These are phyloP conservation scores for Limonium bicolor DNA, from an alignment of 148 eudicot species.

Conservation along the genomic window DNA sequence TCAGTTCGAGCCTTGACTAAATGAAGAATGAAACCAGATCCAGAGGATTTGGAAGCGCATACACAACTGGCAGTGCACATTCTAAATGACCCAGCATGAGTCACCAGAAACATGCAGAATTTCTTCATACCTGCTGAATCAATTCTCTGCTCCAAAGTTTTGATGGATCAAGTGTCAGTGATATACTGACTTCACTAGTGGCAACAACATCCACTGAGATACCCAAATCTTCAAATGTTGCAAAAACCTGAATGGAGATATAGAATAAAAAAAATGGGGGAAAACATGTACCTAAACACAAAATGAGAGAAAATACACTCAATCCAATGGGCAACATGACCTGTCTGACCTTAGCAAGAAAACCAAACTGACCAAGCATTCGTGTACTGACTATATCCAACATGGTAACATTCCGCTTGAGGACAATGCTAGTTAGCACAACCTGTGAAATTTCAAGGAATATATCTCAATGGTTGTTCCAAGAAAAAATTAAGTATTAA, in stretches of 20 bases:
- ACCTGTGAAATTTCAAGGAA: too few species aligned
- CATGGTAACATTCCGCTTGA: slow-evolving; percentile 96
- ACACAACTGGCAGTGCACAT: too few species aligned
- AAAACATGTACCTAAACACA: too few species aligned
- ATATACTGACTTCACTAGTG: slow-evolving; percentile 97
- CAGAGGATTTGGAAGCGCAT: not conserved
- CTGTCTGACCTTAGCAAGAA: slow-evolving; percentile 86
- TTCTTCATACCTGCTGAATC: slow-evolving; percentile 58
- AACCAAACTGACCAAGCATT: slow-evolving; percentile 97
- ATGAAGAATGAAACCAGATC: not conserved
- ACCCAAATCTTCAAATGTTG: slow-evolving; percentile 79
- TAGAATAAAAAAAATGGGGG: not conserved
- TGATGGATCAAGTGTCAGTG: slow-evolving; percentile 89
- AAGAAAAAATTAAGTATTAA: slow-evolving; percentile 68
- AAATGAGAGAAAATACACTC: not conserved
- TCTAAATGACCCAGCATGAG: too few species aligned
- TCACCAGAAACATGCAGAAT: too few species aligned
- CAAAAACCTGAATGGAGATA: slow-evolving; percentile 47
- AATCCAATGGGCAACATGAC: too few species aligned
- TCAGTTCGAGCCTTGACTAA: not conserved
- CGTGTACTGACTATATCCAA: slow-evolving; percentile 94
- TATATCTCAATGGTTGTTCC: too few species aligned
- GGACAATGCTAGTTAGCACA: slow-evolving; percentile 83
- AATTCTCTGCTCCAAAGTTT: slow-evolving; percentile 98
- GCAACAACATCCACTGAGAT: slow-evolving; percentile 99